Base-by-base conservation (phyloP, 2,329 filamentous ascomycete genomes). In the Trichocomaceae sp. region DNA sequence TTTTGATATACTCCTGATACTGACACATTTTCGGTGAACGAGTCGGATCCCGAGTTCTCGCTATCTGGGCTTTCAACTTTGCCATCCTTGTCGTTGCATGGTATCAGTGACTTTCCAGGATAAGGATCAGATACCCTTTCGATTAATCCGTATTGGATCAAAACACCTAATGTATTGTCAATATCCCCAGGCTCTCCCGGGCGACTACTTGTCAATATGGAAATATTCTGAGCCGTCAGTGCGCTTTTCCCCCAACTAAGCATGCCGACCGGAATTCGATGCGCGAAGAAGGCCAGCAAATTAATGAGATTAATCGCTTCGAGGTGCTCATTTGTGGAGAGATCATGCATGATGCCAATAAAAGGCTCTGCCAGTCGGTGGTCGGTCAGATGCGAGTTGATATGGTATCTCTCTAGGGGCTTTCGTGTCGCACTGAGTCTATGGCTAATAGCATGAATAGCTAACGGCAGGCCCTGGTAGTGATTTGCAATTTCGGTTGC, bases 181-280 rank as follows among this genome's bases (percentile, higher is more conserved):
- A 78, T 65, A 51, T 77, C 73, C 2, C 64, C 64, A 1, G 60
- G 63, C 41, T 71, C 69, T 19, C 66, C 68, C 10, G 64, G 59
- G 45, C 66, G 61, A 47, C 66, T 67, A 54, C 66, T 69, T 8
- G 70, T 69, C 47, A 72, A 55, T n/a, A 75, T 72, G 19, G 70
- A 62, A n/a, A 71, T 60, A 29, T 69, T 66, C 54, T 63, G 64
- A 2, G 58, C 57, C 3, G 67, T 60, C 53, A 75, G 63, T 6
- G 64, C 65, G 15, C 62, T 62, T 39, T 62, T 64, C 66, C 83
- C 84, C 15, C 86, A 71, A 29, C 72, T 72, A 12, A 88, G 70
- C 75, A 88, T 80, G 54, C 84, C 83, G 20, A 87, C 82, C 0
- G 85, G 85, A 5, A 87, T 75, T 54, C 83, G 77, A 54, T 83